A percentile compares a stretch with the other conserved stretches of the same genome.
These are phyloP conservation scores for Juglanconis sp. DNA, from an alignment of 2,329 filamentous ascomycete genomes.

Conservation along the genomic window DNA sequence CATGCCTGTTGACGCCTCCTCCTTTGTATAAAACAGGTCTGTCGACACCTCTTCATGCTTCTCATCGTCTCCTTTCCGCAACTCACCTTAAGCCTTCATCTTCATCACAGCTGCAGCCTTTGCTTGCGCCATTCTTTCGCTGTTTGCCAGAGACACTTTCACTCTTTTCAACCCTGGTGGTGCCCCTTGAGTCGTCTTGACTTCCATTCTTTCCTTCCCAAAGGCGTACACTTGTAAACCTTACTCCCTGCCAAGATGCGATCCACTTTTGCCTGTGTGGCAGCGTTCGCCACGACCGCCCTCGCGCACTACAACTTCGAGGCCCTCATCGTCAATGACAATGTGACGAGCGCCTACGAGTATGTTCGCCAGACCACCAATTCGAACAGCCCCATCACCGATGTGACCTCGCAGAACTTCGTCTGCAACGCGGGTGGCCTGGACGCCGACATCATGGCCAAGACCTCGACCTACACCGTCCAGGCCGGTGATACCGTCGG, in stretches of 20 bases:
- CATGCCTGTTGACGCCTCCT: not conserved
- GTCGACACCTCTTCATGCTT: not conserved
- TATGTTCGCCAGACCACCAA: conserved; percentile 23
- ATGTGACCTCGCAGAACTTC: conserved; percentile 35
- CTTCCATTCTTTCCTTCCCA: not conserved
- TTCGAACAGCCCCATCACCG: conserved; percentile 37
- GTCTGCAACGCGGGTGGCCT: conserved; percentile 37
- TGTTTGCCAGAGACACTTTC: not conserved
- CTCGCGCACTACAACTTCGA: conserved; percentile 21
- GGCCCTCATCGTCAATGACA: conserved; percentile 22
- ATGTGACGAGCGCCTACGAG: conserved; percentile 20
- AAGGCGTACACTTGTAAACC: not conserved
- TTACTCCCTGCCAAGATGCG: conserved; percentile 11
- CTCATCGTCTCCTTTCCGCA: not conserved
- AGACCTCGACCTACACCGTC: conserved; percentile 34
- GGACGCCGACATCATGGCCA: conserved; percentile 33
- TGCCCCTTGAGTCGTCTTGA: not conserved
- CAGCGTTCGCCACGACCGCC: conserved; percentile 13
- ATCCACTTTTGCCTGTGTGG: conserved; percentile 14
- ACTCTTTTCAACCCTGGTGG: conserved; percentile 13
- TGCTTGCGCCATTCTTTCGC: conserved; percentile 14
- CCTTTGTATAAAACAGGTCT: not conserved
- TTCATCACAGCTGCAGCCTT: conserved; percentile 13
- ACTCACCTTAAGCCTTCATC: not conserved
- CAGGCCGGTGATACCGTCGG: conserved; percentile 39